These are phyloP conservation scores for Ustilago hordei DNA, from an alignment of 1,284 basidiomycete genomes.

Conservation along the genomic window DNA sequence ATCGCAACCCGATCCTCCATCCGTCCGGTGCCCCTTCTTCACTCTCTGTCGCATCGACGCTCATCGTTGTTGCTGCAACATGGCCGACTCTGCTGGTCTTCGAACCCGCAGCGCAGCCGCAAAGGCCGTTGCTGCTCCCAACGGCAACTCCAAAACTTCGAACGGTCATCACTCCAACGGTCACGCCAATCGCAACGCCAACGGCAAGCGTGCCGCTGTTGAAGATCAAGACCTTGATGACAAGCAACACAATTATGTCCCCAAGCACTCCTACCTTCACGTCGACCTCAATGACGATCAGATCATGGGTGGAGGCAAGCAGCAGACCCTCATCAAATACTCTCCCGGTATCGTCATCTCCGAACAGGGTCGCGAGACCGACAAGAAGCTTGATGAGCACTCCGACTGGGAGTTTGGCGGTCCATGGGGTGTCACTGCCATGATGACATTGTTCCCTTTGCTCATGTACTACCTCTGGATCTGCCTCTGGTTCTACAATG, in stretches of 20 bases:
- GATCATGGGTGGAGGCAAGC: constrained; percentile 66
- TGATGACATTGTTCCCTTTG: constrained; percentile 93
- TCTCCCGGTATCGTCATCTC: constrained; percentile 67
- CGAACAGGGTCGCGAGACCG: constrained; percentile 63
- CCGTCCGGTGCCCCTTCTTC: background rate
- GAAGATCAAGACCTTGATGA: constrained; percentile 31
- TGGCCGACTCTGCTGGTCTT: constrained; percentile 51
- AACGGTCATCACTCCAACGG: background rate
- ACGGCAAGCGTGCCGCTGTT: constrained; percentile 38
- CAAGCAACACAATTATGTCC: constrained; percentile 43
- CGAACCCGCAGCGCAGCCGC: constrained; percentile 45
- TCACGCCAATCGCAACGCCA: constrained; percentile 8
- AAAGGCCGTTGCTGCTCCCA: constrained; percentile 33
- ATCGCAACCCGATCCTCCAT: constrained; percentile 3
- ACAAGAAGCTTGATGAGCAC: constrained; percentile 68
- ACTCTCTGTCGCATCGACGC: background rate
- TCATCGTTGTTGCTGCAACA: constrained; percentile 6
- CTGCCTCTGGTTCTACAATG: constrained; percentile 96
- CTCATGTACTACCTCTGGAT: constrained; percentile 99
- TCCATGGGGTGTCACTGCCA: constrained; percentile 87
- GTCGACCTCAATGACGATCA: constrained; percentile 65
- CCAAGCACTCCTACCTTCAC: constrained; percentile 59
- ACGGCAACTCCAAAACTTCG: constrained; percentile 32
- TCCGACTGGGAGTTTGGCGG: constrained; percentile 85
- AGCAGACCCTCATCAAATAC: constrained; percentile 60